Base-by-base conservation (phyloP, 768 basidiomycete genomes). In the Tulasnella sp. region DNA sequence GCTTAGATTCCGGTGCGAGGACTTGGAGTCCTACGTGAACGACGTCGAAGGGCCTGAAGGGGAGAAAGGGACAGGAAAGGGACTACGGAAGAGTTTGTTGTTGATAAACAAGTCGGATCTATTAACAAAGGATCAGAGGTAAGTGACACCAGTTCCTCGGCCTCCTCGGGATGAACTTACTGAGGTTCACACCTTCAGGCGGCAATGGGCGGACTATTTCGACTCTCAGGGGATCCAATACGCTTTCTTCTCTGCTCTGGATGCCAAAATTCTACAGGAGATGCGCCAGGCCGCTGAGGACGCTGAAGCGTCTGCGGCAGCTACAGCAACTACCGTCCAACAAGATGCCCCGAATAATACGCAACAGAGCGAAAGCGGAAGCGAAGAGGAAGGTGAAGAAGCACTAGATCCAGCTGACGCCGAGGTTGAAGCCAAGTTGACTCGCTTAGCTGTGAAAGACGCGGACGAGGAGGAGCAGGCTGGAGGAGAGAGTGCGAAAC, bases 41-140 rank as follows among this genome's bases (percentile, higher is more conserved):
- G 97, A 98, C 83, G 91, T 97, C 2, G 94, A 95, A 84, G 93
- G 94, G 22, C 86, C 90, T 9, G 94, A 96, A 85, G 94, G 94
- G 2, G 94, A 96, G 84, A 88, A 89, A 5, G 95, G 93, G 9
- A 93, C 92, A 0, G 93, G 92, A 2, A 90, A 88, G 83, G 93
- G 92, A 14, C 89, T 82, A 84, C 89, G 97, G 84, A 90, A 88
- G 84, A 94, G 89, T 83, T 86, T 99, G 85, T 86, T 99, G 37
- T 88, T 99, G 80, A 94, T 99, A 85, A 99, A 99, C 86, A 99
- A 99, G 85, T 91, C 97, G 16, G 98, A 99, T 88, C 87, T 99
- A 76, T 86, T 99, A 83, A 97, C 95, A 22, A 88, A 89, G 4
- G 89, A 92, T 74, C 98, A 99, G 87, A 90, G 97, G 96, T 95